A percentile compares a stretch with the other conserved stretches of the same genome.
Conservation (phyloP, 345 rosid species). For the Microthlaspi erraticum region DNA sequence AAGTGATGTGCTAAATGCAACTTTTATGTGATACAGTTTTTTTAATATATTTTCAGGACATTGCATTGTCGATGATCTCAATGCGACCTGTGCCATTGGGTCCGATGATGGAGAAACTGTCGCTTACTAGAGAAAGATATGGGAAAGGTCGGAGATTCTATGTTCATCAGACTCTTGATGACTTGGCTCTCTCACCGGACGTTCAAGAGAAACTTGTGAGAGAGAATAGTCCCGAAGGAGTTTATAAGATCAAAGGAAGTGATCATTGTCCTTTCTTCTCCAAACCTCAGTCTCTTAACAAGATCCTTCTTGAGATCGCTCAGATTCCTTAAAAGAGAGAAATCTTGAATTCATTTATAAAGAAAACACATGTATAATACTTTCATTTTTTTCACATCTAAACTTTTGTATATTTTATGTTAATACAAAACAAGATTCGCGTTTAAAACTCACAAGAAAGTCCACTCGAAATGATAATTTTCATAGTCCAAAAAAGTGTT, state of each 20-base stretch:
- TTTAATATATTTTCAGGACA: conserved; percentile 56
- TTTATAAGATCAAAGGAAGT: conserved; percentile 92
- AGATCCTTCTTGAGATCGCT: conserved; percentile 75
- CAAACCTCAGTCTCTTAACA: conserved; percentile 88
- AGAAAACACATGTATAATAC: conserved; percentile 5
- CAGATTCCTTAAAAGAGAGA: conserved; percentile 57
- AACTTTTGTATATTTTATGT: background rate
- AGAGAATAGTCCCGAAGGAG: conserved; percentile 80
- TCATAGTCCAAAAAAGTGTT: background rate
- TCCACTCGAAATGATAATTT: background rate
- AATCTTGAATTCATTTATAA: background rate
- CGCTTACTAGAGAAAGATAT: conserved; percentile 64
- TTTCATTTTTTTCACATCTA: conserved; percentile 3
- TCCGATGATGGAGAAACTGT: conserved; percentile 86
- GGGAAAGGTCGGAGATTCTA: conserved; percentile 76
- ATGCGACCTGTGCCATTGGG: conserved; percentile 86
- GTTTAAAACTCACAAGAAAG: background rate
- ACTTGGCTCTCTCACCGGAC: conserved; percentile 83
- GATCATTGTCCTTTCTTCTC: conserved; percentile 97
- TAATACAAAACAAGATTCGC: conserved; percentile 9
- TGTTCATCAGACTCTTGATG: conserved; percentile 86
- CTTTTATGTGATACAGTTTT: background rate
- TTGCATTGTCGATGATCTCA: conserved; percentile 89
- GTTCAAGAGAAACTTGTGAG: conserved; percentile 88
- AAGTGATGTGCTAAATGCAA: conserved; percentile 11